These are phyloP conservation scores for Salix dunnii DNA, from an alignment of 345 rosid species.

Conservation along the genomic window DNA sequence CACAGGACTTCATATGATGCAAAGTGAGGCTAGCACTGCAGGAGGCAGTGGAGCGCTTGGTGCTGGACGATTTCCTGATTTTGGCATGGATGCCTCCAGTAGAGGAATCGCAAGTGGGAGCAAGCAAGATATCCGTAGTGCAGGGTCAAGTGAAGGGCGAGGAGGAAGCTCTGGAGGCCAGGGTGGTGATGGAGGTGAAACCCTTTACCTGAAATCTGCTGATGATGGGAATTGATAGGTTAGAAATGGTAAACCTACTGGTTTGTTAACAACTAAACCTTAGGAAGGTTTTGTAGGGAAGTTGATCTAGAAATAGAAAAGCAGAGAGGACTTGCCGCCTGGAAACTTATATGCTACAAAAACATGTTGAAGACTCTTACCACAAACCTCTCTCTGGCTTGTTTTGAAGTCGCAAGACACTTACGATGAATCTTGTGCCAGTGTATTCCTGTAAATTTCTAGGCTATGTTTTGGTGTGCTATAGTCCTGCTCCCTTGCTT, in stretches of 20 bases:
- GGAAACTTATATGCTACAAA: background rate
- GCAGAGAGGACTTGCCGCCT: slow-evolving; percentile 12
- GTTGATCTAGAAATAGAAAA: slow-evolving; percentile 11
- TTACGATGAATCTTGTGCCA: slow-evolving; percentile 19
- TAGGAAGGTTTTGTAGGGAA: slow-evolving; percentile 8
- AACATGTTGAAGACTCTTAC: slow-evolving; percentile 11
- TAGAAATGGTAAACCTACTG: background rate
- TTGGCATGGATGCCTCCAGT: slow-evolving; percentile 42
- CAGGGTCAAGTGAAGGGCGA: slow-evolving; percentile 62
- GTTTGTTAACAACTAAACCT: slow-evolving; percentile 4
- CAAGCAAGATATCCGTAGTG: slow-evolving; percentile 77
- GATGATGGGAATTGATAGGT: slow-evolving; percentile 68
- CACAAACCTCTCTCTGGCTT: background rate
- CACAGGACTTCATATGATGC: slow-evolving; percentile 60
- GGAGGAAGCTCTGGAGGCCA: slow-evolving; percentile 73
- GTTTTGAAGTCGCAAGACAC: slow-evolving; percentile 24
- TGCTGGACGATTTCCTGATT: slow-evolving; percentile 67
- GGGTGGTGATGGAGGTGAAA: slow-evolving; percentile 81
- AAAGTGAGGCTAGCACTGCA: slow-evolving; percentile 49
- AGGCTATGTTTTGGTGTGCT: background rate
- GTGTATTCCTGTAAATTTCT: background rate
- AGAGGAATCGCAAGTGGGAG: slow-evolving; percentile 51
- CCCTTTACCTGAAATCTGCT: slow-evolving; percentile 71
- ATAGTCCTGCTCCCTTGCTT: background rate
- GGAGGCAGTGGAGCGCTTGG: slow-evolving; percentile 66